phyloP scores from a whole-genome alignment of 352 stramenopile genomes.

The Blastocystis hominis region DNA sequence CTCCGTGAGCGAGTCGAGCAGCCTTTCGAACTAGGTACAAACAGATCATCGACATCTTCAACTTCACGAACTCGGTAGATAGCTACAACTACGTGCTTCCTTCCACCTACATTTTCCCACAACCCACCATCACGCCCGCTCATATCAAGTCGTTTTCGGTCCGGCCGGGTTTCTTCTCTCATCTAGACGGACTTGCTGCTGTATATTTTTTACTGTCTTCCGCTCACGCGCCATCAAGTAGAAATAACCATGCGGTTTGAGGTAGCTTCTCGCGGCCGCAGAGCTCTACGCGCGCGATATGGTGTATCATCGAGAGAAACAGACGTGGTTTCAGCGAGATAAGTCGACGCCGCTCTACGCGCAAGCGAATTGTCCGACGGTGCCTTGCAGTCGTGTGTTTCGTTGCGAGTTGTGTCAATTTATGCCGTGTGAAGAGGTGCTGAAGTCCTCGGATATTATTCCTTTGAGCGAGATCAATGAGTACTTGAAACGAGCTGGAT shows the following conservation, averaged over 20 bases:
- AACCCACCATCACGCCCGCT: neutral
- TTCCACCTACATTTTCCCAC: neutral
- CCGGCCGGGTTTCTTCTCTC: neutral
- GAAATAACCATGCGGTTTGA: neutral
- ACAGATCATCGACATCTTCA: neutral
- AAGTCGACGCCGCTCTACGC: slow-evolving; percentile 27
- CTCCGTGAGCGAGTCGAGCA: neutral
- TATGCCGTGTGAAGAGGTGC: neutral
- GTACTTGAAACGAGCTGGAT: neutral
- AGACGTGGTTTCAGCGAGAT: slow-evolving; percentile 20
- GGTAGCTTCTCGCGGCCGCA: neutral
- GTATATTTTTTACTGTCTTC: slow-evolving; percentile 31
- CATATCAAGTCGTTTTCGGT: slow-evolving; percentile 29
- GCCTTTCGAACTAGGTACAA: slow-evolving; percentile 14
- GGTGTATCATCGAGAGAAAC: slow-evolving; percentile 20
- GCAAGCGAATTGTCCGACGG: neutral
- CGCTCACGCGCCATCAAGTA: neutral
- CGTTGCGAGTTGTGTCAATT: neutral
- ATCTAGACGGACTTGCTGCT: neutral
- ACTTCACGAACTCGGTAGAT: neutral
- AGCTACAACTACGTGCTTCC: slow-evolving; percentile 44
- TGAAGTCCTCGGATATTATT: neutral
- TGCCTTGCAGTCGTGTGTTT: slow-evolving; percentile 4
- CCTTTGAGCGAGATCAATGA: slow-evolving; percentile 35
- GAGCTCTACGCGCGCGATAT: slow-evolving; percentile 33